Percentiles rank a stretch among this genome's conserved stretches.
These are phyloP conservation scores for Phalaenopsis equestris DNA, from an alignment of 106 monocot genomes.

Conservation along the genomic window DNA sequence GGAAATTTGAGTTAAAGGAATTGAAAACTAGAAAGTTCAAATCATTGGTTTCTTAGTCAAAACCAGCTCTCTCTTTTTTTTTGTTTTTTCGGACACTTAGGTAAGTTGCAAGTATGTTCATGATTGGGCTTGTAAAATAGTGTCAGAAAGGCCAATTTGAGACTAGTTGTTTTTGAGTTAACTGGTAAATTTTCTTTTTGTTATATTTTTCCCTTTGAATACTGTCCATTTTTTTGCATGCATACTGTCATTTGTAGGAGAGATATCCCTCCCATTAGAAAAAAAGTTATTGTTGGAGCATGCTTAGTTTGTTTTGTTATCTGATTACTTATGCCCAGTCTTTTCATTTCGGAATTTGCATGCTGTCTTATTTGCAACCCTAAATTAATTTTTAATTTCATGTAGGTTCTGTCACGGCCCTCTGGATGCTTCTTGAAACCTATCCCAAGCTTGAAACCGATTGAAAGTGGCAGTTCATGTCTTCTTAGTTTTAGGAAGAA, in stretches of 20 bases:
- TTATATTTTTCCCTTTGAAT: background rate
- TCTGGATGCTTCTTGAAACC: constrained; percentile 83
- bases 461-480: constrained; percentile 50
- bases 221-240: too few species aligned
- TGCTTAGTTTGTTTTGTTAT: background rate
- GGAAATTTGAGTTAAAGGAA: too few species aligned
- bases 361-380: background rate
- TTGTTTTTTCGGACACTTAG: too few species aligned
- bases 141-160: background rate
- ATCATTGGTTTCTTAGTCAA: too few species aligned
- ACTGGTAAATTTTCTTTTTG: background rate
- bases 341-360: background rate
- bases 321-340: background rate
- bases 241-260: background rate
- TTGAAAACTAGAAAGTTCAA: too few species aligned
- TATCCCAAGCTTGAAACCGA: constrained; percentile 44
- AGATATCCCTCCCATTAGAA: background rate
- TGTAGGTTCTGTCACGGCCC: constrained; percentile 76
- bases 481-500: constrained; percentile 90
- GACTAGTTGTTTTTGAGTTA: background rate
- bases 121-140: background rate
- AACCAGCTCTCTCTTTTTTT: too few species aligned
- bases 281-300: background rate
- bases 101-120: too few species aligned
- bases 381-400: background rate